These are phyloP conservation scores for Flammula alnicola DNA, from an alignment of 1,284 basidiomycete species.

Conservation along the genomic window DNA sequence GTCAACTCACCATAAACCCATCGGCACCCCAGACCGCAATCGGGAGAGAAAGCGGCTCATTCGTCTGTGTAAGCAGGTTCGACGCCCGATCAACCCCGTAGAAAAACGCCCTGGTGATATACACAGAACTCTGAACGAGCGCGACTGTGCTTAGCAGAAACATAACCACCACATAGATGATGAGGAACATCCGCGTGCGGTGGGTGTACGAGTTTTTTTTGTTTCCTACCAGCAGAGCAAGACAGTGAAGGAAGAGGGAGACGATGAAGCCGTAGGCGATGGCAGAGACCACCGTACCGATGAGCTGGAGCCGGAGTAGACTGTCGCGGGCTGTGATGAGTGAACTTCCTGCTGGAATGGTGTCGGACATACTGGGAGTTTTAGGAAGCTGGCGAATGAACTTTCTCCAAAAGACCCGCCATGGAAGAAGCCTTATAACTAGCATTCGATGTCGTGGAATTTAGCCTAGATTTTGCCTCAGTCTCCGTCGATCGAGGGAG, in stretches of 20 bases:
- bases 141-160: conserved; percentile 14
- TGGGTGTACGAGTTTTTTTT: not conserved
- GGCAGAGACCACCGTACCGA: conserved; percentile 12
- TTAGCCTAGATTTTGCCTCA: no score
- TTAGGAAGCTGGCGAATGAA: no score
- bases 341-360: no score
- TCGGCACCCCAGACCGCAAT: conserved; percentile 16
- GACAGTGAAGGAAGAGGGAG: conserved; percentile 10
- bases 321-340: not conserved
- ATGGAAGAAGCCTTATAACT: no score
- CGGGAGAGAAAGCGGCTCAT: conserved; percentile 11
- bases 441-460: no score
- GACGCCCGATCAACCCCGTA: not conserved
- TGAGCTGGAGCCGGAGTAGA: conserved; percentile 2
- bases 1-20: conserved; percentile 11
- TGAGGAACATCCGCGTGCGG: conserved; percentile 3
- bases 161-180: conserved; percentile 9
- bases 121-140: conserved; percentile 6
- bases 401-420: no score
- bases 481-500: no score
- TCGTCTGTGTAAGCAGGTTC: conserved; percentile 4
- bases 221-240: conserved; percentile 1
- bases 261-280: conserved; percentile 9
- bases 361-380: no score
- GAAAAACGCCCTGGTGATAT: conserved; percentile 6